A percentile compares a stretch with the other conserved stretches of the same genome.
Evolutionary conservation across 2,329 filamentous ascomycete species (phyloP).

Genomic region (Calonectria pauciramosa): DNA sequence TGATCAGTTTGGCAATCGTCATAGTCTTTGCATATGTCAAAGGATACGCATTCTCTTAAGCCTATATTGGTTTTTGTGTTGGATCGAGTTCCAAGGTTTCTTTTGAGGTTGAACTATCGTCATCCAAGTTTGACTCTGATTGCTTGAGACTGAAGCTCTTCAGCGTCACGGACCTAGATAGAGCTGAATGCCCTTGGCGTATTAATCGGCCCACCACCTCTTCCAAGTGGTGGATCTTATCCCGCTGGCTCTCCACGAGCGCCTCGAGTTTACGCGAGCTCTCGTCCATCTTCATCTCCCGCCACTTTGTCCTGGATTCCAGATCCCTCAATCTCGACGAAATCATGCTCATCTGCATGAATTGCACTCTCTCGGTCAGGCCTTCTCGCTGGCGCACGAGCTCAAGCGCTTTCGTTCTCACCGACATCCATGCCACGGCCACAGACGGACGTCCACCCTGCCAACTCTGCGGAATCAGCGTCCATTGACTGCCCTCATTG

Average conservation of each 20-base stretch:
- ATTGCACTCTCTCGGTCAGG: slow-evolving; percentile 60
- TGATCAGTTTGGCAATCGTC: slow-evolving; percentile 64
- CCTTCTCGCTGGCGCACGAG: slow-evolving; percentile 61
- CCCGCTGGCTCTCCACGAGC: slow-evolving; percentile 42
- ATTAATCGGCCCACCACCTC: slow-evolving; percentile 34
- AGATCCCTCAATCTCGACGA: slow-evolving; percentile 57
- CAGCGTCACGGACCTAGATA: slow-evolving; percentile 34
- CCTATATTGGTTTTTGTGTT: not conserved
- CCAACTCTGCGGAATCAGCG: slow-evolving; percentile 54
- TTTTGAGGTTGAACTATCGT: slow-evolving; percentile 20
- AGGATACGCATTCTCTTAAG: slow-evolving; percentile 61
- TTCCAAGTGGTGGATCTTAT: slow-evolving; percentile 41
- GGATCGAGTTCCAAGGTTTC: slow-evolving; percentile 13
- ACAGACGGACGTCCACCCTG: slow-evolving; percentile 53
- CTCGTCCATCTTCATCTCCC: slow-evolving; percentile 48
- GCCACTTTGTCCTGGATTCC: slow-evolving; percentile 49
- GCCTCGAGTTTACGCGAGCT: slow-evolving; percentile 42
- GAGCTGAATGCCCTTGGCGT: slow-evolving; percentile 20
- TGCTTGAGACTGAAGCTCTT: slow-evolving; percentile 25
- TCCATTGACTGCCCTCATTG: slow-evolving; percentile 50
- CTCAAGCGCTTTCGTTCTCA: slow-evolving; percentile 60
- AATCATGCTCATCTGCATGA: slow-evolving; percentile 64
- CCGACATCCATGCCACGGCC: slow-evolving; percentile 60
- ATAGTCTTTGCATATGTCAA: slow-evolving; percentile 62
- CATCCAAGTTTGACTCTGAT: slow-evolving; percentile 18